These are phyloP conservation scores for Globisporangium acanthophoron DNA, from an alignment of 352 stramenopile species.

Conservation along the genomic window DNA sequence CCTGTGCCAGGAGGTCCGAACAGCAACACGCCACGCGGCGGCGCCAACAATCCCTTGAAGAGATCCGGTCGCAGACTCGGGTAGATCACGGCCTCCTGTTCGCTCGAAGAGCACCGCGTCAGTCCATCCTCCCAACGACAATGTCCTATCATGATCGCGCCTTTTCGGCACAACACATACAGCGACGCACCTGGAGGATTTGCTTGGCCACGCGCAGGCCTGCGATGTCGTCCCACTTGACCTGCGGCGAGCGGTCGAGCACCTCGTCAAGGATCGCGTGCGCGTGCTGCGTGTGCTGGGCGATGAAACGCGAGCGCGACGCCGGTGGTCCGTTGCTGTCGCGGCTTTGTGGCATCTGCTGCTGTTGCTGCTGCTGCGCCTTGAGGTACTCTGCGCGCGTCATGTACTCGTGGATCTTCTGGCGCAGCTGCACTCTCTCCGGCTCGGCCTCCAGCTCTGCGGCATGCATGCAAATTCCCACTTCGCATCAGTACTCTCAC, in stretches of 20 bases:
- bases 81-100: slow-evolving; percentile 78
- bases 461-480: slow-evolving; percentile 3
- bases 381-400: slow-evolving; percentile 69
- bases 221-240: slow-evolving; percentile 81
- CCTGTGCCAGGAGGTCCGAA: slow-evolving; percentile 81
- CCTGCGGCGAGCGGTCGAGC: slow-evolving; percentile 67
- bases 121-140: no score
- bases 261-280: slow-evolving; percentile 84
- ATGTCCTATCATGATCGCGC: background rate
- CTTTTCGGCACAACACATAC: background rate
- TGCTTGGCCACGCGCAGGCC: slow-evolving; percentile 82
- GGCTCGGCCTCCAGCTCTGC: slow-evolving; percentile 33
- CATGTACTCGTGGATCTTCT: slow-evolving; percentile 80
- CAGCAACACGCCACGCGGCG: slow-evolving; percentile 65
- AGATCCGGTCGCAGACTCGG: slow-evolving; percentile 78
- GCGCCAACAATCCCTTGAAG: slow-evolving; percentile 70
- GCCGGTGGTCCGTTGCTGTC: background rate
- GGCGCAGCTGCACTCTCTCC: slow-evolving; percentile 22
- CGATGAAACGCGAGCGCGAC: slow-evolving; percentile 32
- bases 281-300: slow-evolving; percentile 52
- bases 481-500: background rate
- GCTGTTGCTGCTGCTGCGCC: slow-evolving; percentile 3
- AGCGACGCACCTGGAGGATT: slow-evolving; percentile 64
- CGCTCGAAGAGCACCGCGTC: background rate
- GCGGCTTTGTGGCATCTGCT: background rate